Percentiles rank a stretch among this genome's conserved stretches.
phyloP scores from a whole-genome alignment of 2,329 filamentous ascomycete genomes.

The Berkeleyomyces rouxiae region DNA sequence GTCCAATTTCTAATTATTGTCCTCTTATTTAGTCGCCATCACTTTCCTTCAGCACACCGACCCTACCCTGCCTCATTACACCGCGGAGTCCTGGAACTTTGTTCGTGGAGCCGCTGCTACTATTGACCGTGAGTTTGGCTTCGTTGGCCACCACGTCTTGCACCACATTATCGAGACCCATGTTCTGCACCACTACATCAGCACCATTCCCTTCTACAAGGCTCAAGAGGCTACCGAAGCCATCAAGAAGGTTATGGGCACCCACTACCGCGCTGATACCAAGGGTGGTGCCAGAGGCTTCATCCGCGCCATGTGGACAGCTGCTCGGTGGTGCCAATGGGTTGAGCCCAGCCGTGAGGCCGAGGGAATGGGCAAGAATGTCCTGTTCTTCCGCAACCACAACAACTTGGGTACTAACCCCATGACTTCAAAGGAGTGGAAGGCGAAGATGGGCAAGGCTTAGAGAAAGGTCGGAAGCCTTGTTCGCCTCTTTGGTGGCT shows the following conservation, averaged over 20 bases:
- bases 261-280: conserved; percentile 78
- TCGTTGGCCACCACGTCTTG: conserved; percentile 76
- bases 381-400: conserved; percentile 88
- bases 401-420: conserved; percentile 60
- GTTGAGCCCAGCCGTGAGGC: conserved; percentile 81
- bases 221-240: conserved; percentile 88
- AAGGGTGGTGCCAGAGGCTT: conserved; percentile 67
- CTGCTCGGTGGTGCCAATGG: conserved; percentile 83
- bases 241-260: conserved; percentile 88
- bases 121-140: conserved; percentile 93
- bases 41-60: conserved; percentile 97
- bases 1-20: neutral
- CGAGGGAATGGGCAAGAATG: conserved; percentile 61
- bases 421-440: conserved; percentile 5
- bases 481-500: too few relatives aligned
- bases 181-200: conserved; percentile 94
- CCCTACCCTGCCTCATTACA: conserved; percentile 84
- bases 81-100: conserved; percentile 74
- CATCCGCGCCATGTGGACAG: conserved; percentile 65
- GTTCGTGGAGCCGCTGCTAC: conserved; percentile 86
- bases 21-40: conserved; percentile 57
- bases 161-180: conserved; percentile 97
- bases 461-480: neutral
- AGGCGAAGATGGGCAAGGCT: conserved; percentile 4
- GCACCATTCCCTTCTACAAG: conserved; percentile 76